These are phyloP conservation scores for Hypoxylon sp. DNA, from an alignment of 2,329 filamentous ascomycete genomes.

Conservation along the genomic window DNA sequence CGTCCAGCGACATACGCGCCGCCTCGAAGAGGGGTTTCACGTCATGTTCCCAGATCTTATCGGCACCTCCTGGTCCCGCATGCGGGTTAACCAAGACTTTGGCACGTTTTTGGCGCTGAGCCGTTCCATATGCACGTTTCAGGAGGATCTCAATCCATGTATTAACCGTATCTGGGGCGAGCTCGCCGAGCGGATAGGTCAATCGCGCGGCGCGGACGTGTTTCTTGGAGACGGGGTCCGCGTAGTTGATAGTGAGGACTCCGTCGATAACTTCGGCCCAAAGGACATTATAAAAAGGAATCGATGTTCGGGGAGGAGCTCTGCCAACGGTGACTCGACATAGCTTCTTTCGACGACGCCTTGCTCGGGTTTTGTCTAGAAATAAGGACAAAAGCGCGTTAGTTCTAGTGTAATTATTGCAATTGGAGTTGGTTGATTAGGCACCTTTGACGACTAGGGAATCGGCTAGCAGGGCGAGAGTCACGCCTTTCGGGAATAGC, in stretches of 20 bases:
- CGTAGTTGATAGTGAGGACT: conserved; percentile 80
- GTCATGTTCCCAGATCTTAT: conserved; percentile 78
- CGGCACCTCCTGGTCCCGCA: conserved; percentile 83
- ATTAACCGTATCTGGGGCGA: conserved; percentile 61
- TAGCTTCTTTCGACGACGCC: conserved; percentile 42
- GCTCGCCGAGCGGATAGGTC: conserved; percentile 65
- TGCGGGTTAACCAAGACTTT: conserved; percentile 94
- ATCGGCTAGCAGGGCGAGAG: conserved; percentile 28
- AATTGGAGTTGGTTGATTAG: not conserved
- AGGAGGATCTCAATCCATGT: conserved; percentile 76
- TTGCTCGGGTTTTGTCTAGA: conserved; percentile 46
- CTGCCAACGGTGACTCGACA: conserved; percentile 48
- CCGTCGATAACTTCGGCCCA: conserved; percentile 74
- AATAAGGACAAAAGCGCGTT: conserved; percentile 11
- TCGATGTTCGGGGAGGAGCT: conserved; percentile 52
- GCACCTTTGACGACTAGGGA: conserved; percentile 40
- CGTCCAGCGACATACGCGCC: conserved; percentile 81
- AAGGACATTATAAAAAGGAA: conserved; percentile 86
- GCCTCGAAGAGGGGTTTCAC: conserved; percentile 87
- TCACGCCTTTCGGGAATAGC: conserved; percentile 32
- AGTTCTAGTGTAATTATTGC: not conserved
- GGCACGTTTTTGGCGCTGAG: conserved; percentile 79
- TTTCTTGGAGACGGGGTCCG: conserved; percentile 69
- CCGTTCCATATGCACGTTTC: conserved; percentile 75
- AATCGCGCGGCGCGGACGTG: conserved; percentile 72